Conservation (phyloP, 208 protist species). For the Leishmania major region DNA sequence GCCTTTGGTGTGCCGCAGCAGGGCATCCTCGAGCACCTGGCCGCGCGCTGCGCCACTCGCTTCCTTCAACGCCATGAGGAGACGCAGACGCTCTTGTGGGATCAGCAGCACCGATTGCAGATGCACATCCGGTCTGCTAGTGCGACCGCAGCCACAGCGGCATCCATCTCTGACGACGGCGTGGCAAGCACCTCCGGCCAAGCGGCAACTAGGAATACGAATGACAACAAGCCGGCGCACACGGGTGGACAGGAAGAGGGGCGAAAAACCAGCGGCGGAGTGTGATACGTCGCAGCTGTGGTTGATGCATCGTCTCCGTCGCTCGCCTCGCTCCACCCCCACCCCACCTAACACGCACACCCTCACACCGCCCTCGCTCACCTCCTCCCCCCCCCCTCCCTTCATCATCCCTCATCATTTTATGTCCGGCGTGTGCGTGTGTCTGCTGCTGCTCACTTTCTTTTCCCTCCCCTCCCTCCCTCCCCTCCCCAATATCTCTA, state of each 20-base stretch:
- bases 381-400: background rate
- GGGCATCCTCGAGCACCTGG: constrained; percentile 70
- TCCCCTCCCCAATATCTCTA: constrained; percentile 5
- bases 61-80: constrained; percentile 72
- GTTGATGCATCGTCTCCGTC: background rate
- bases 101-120: constrained; percentile 38
- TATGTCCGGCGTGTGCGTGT: background rate
- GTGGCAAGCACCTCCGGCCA: background rate
- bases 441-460: background rate
- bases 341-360: background rate
- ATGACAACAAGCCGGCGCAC: background rate
- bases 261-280: no score
- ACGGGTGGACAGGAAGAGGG: background rate
- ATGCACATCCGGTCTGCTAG: background rate
- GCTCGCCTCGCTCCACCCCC: background rate
- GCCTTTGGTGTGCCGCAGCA: constrained; percentile 72
- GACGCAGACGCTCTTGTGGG: constrained; percentile 52
- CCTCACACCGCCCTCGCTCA: background rate
- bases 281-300: background rate
- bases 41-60: constrained; percentile 73
- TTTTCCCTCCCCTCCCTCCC: background rate
- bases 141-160: background rate
- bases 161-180: constrained; percentile 8
- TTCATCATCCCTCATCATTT: background rate
- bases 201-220: background rate